Conservation (phyloP, 768 basidiomycete genomes). For the Auricularia sp. region DNA sequence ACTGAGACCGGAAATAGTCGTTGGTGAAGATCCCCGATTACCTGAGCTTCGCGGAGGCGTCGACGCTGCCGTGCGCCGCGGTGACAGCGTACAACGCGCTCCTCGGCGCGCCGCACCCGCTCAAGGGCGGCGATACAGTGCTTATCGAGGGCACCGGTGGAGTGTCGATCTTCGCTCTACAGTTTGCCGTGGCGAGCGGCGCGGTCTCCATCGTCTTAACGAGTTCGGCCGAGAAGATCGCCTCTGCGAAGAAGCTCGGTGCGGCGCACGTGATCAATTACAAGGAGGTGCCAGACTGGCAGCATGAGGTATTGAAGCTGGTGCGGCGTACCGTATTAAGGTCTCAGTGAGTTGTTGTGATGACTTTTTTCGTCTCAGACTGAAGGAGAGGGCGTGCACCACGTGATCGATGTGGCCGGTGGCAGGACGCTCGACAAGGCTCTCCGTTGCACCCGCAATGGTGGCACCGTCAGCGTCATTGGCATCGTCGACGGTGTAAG, state of each 20-base stretch:
- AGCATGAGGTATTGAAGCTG: slow-evolving; percentile 37
- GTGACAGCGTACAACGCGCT: slow-evolving; percentile 57
- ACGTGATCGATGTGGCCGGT: slow-evolving; percentile 44
- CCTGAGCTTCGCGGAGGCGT: slow-evolving; percentile 52
- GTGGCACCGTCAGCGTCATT: slow-evolving; percentile 39
- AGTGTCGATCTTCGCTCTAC: slow-evolving; percentile 46
- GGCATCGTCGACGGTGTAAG: slow-evolving; percentile 37
- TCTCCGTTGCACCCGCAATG: slow-evolving; percentile 27
- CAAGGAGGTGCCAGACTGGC: slow-evolving; percentile 46
- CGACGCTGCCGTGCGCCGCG: slow-evolving; percentile 45
- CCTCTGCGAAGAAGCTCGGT: slow-evolving; percentile 40
- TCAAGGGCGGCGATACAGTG: slow-evolving; percentile 51
- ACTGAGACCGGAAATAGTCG: slow-evolving; percentile 5
- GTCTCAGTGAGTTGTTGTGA: background rate
- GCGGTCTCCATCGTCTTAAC: slow-evolving; percentile 58
- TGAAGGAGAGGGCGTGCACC: slow-evolving; percentile 22
- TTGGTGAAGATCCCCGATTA: slow-evolving; percentile 45
- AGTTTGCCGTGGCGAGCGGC: slow-evolving; percentile 52
- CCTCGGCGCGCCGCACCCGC: slow-evolving; percentile 29
- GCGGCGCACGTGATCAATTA: slow-evolving; percentile 53
- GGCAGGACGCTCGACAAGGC: slow-evolving; percentile 38
- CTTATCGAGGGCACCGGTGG: slow-evolving; percentile 48
- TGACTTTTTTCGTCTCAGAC: slow-evolving; percentile 15
- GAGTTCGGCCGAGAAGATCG: slow-evolving; percentile 54
- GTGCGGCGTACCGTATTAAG: slow-evolving; percentile 21